Base-by-base conservation (phyloP, 2,329 filamentous ascomycete genomes). In the Venturia aucupariae region DNA sequence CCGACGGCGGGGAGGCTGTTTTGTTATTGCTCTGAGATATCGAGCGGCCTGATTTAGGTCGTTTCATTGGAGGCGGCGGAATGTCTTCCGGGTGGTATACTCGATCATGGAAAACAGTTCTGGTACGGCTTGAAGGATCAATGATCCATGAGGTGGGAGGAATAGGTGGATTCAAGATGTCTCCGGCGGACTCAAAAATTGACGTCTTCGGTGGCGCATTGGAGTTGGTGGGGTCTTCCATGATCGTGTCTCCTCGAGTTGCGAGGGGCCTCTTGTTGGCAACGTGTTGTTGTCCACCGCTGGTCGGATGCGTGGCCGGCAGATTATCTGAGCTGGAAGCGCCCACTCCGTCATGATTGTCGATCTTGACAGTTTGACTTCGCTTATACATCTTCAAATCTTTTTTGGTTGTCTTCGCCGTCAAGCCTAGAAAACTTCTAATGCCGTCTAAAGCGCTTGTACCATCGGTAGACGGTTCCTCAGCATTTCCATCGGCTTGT, bases 81-180 rank as follows among this genome's bases (percentile, higher is more conserved):
- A 99, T 97, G 71, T 99, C 94, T 54, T 88, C 84, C 0, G 94
- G 92, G 70, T 96, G 91, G 72, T 99, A 99, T 19, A 99, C 85
- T 13, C 94, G 88, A 74, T 99, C 94, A 74, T 99, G 94, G 75
- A 97, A 97, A 66, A 99, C 99, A 1, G 93, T 93, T 59, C 91
- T 85, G 0, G 91, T 86, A 19, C 94, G 87, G 61, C 85, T 88
- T 1, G 87, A 82, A 8, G 94, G 93, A 69, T 97, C 89, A 62
- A 92, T 84, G 44, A 99, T 80, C 75, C 91, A 99, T 55, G 92
- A 87, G 3, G 85, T 80, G 0, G 89, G 84, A 19, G 94, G 93
- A 41, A 97, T 77, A 60, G 92, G 93, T 5, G 94, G 94, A 73
- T 93, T 95, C 48, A 99, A 83, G 3, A 99, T 79, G 74, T 99